Conservation (phyloP, 2,329 filamentous ascomycete genomes). For the Cadophora luteo-olivacea region DNA sequence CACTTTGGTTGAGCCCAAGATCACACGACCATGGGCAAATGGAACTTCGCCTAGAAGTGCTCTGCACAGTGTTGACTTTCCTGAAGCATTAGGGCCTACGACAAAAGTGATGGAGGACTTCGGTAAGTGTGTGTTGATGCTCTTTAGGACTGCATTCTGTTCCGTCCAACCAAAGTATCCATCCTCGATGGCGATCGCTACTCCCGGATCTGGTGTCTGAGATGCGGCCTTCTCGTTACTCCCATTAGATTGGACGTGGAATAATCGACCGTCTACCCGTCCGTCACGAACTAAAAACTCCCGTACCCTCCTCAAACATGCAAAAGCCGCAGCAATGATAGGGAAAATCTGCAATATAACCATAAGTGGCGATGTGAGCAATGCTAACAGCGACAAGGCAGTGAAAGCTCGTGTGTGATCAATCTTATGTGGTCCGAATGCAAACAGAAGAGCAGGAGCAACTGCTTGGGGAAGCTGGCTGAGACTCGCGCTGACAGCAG, state of each 20-base stretch:
- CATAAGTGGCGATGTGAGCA: background rate
- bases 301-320: background rate
- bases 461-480: constrained; percentile 1
- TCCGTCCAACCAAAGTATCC: background rate
- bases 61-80: background rate
- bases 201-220: background rate
- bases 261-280: too few relatives aligned
- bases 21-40: background rate
- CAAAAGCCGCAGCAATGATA: background rate
- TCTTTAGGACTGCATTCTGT: background rate
- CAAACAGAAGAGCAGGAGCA: background rate
- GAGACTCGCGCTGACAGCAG: background rate
- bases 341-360: background rate
- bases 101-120: background rate
- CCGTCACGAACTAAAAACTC: too few relatives aligned
- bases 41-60: background rate
- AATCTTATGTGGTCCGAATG: background rate
- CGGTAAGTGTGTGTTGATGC: background rate
- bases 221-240: background rate
- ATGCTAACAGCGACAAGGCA: background rate
- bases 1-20: background rate
- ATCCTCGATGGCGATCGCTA: background rate
- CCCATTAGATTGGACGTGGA: background rate
- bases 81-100: background rate
- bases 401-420: background rate